Percentiles rank a stretch among this genome's conserved stretches.
These are phyloP conservation scores for Saturnispora kantuleensis DNA, from an alignment of 805 yeast species.

Conservation along the genomic window DNA sequence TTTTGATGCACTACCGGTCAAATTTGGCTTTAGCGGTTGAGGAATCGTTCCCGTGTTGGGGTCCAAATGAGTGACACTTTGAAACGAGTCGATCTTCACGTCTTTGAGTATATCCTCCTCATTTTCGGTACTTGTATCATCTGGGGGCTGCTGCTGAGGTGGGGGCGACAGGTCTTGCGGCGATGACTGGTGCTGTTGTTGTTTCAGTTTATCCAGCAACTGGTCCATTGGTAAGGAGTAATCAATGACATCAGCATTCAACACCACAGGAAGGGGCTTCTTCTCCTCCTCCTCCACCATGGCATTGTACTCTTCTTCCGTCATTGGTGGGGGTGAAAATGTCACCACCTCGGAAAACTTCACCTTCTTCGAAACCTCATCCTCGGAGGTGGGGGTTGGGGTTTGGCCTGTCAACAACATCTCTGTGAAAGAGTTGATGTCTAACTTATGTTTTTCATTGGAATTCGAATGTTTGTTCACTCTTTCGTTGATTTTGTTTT, in stretches of 20 bases:
- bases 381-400: constrained; percentile 33
- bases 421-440: constrained; percentile 78
- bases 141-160: constrained; percentile 16
- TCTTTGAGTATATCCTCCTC: constrained; percentile 57
- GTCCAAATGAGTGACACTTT: constrained; percentile 11
- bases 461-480: constrained; percentile 7
- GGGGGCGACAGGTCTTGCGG: constrained; percentile 5
- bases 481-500: constrained; percentile 5
- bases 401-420: constrained; percentile 74
- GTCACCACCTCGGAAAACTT: constrained; percentile 63
- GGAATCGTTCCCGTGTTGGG: constrained; percentile 8
- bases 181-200: constrained; percentile 8
- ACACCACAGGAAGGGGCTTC: background rate
- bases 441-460: constrained; percentile 36
- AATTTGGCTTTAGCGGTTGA: constrained; percentile 37
- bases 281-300: constrained; percentile 13
- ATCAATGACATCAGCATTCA: constrained; percentile 31
- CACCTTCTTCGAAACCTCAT: constrained; percentile 40
- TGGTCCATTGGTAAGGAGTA: constrained; percentile 72
- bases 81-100: constrained; percentile 11
- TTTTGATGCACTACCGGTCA: constrained; percentile 48
- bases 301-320: constrained; percentile 6
- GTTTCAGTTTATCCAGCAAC: constrained; percentile 38
- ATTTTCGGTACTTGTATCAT: constrained; percentile 29
- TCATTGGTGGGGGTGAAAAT: constrained; percentile 21